Evolutionary conservation across 2,329 filamentous ascomycete species (phyloP).

Genomic region (Pseudogymnoascus pannorum): DNA sequence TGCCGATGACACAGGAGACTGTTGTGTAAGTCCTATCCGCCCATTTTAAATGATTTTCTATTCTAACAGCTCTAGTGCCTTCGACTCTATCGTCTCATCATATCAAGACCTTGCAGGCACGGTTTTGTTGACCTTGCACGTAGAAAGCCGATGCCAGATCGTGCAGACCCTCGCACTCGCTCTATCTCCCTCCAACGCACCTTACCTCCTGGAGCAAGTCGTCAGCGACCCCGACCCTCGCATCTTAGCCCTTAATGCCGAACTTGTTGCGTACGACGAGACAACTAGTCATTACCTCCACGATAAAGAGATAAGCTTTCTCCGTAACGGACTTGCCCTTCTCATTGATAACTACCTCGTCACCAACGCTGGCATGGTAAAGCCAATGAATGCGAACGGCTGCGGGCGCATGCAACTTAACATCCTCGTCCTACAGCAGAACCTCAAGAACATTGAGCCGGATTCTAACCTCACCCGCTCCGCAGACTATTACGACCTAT

Average conservation of each 20-base stretch:
- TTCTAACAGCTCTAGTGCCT: constrained; percentile 47
- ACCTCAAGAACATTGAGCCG: constrained; percentile 84
- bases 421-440: constrained; percentile 90
- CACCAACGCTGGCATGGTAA: constrained; percentile 60
- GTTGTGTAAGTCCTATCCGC: constrained; percentile 53
- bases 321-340: constrained; percentile 67
- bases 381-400: constrained; percentile 77
- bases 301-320: constrained; percentile 62
- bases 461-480: constrained; percentile 57
- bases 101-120: constrained; percentile 74
- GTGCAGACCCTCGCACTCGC: constrained; percentile 66
- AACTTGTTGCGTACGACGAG: constrained; percentile 82
- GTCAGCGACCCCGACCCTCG: constrained; percentile 71
- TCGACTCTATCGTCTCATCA: constrained; percentile 78
- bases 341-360: constrained; percentile 78
- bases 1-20: constrained; percentile 82
- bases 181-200: constrained; percentile 52
- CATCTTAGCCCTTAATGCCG: constrained; percentile 75
- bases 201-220: constrained; percentile 61
- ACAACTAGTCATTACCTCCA: constrained; percentile 68
- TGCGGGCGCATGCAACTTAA: constrained; percentile 87
- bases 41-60: constrained; percentile 9
- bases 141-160: constrained; percentile 80
- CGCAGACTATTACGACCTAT: constrained; percentile 62
- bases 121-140: constrained; percentile 76